These are phyloP conservation scores for Yamadazyma mexicana DNA, from an alignment of 1,139 yeast species.

Conservation along the genomic window DNA sequence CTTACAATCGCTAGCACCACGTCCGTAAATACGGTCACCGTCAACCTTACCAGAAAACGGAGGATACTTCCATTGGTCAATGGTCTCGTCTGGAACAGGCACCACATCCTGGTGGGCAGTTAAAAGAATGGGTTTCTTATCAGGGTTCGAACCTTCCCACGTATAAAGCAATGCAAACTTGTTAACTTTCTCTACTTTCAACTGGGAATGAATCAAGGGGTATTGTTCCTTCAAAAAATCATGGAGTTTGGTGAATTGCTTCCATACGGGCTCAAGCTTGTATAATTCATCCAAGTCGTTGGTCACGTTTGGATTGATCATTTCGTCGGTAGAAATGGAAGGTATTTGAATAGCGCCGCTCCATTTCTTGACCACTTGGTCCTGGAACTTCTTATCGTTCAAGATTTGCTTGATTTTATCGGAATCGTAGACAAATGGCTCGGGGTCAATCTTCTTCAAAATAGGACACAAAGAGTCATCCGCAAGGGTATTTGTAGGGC, in stretches of 20 bases:
- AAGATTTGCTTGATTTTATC: constrained; percentile 28
- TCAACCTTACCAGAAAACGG: constrained; percentile 48
- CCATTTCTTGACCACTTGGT: constrained; percentile 42
- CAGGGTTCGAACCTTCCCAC: constrained; percentile 32
- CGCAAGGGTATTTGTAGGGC: neutral
- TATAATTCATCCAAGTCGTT: constrained; percentile 25
- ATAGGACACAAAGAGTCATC: constrained; percentile 35
- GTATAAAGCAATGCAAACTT: constrained; percentile 37
- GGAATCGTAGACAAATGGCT: constrained; percentile 20
- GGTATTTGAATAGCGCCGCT: constrained; percentile 60
- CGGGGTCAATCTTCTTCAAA: constrained; percentile 32
- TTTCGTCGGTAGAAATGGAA: constrained; percentile 66
- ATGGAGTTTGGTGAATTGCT: constrained; percentile 29
- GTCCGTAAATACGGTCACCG: constrained; percentile 42
- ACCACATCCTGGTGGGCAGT: constrained; percentile 57
- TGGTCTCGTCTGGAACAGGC: constrained; percentile 43
- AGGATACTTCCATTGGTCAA: constrained; percentile 42
- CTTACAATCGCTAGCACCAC: constrained; percentile 51
- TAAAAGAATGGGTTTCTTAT: constrained; percentile 40
- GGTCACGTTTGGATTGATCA: constrained; percentile 26
- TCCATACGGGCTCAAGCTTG: constrained; percentile 30
- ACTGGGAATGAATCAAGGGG: constrained; percentile 32
- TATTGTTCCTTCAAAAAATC: constrained; percentile 27
- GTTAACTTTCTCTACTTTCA: constrained; percentile 33
- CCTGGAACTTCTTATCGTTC: constrained; percentile 39